These are phyloP conservation scores for Backusella tarrabulga DNA, from an alignment of 192 early-diverging fungal genomes.

Conservation along the genomic window DNA sequence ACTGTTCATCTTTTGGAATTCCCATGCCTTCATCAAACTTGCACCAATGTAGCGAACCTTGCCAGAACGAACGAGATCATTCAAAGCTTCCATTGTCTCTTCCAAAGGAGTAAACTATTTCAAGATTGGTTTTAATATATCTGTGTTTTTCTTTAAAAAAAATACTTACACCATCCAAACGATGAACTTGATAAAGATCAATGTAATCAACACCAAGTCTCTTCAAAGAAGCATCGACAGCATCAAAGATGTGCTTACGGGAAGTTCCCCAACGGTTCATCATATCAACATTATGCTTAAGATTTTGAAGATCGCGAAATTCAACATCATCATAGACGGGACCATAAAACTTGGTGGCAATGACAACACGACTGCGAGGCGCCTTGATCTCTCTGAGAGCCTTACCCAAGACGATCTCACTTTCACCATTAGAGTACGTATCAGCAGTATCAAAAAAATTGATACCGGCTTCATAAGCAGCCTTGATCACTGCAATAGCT, in stretches of 20 bases:
- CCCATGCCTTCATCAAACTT: conserved; percentile 39
- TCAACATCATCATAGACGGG: too few species aligned
- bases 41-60: conserved; percentile 55
- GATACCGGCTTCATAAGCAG: conserved; percentile 68
- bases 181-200: too few species aligned
- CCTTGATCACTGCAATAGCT: conserved; percentile 42
- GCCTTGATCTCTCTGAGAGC: conserved; percentile 35
- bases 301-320: too few species aligned
- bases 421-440: conserved; percentile 37
- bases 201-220: too few species aligned
- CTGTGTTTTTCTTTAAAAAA: too few species aligned
- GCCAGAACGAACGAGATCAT: conserved; percentile 64
- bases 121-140: too few species aligned
- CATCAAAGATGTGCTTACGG: too few species aligned
- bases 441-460: conserved; percentile 79
- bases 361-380: too few species aligned
- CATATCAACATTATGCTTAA: too few species aligned
- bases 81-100: conserved; percentile 68
- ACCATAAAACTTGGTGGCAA: too few species aligned
- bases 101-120: conserved; percentile 53
- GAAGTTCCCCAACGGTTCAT: too few species aligned
- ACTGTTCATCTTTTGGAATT: conserved; percentile 35
- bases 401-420: conserved; percentile 37
- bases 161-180: conserved; percentile 41
- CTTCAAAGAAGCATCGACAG: too few species aligned